Evolutionary conservation across 225 moss, liverwort and hornwort species (phyloP).

Genomic region (Bryum argenteum): DNA sequence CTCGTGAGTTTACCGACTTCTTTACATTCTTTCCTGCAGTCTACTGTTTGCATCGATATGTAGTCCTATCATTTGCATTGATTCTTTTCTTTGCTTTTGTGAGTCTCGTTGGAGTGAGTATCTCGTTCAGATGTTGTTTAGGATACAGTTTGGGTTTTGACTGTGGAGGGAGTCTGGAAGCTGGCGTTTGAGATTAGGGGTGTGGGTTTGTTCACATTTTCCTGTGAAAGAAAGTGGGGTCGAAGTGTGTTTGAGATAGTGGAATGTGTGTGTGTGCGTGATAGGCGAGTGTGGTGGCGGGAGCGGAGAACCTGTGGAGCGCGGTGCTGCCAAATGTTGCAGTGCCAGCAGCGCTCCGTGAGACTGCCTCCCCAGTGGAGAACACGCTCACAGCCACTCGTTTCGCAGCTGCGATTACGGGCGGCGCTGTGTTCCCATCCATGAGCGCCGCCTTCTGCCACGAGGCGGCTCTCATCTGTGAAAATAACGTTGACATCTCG

Average conservation of each 20-base stretch:
- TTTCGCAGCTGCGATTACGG: constrained; percentile 36
- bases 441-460: constrained; percentile 41
- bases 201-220: background rate
- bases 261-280: background rate
- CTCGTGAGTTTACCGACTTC: constrained; percentile 25
- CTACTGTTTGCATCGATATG: too few species aligned
- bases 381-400: constrained; percentile 22
- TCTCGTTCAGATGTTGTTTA: too few species aligned
- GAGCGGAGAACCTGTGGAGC: constrained; percentile 34
- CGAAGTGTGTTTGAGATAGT: background rate
- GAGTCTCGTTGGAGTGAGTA: too few species aligned
- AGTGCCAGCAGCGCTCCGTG: constrained; percentile 32
- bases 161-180: too few species aligned
- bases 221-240: background rate
- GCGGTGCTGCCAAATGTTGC: constrained; percentile 38
- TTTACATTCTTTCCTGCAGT: background rate
- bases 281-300: constrained; percentile 21
- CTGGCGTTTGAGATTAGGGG: background rate
- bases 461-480: constrained; percentile 41
- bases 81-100: too few species aligned
- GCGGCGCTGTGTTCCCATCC: constrained; percentile 50
- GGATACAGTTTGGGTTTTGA: too few species aligned
- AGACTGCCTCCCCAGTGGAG: constrained; percentile 35
- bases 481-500: constrained; percentile 31
- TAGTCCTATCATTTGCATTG: too few species aligned